Evolutionary conservation across 441 rosid species (phyloP).

Genomic region (Pelargonium australe): DNA sequence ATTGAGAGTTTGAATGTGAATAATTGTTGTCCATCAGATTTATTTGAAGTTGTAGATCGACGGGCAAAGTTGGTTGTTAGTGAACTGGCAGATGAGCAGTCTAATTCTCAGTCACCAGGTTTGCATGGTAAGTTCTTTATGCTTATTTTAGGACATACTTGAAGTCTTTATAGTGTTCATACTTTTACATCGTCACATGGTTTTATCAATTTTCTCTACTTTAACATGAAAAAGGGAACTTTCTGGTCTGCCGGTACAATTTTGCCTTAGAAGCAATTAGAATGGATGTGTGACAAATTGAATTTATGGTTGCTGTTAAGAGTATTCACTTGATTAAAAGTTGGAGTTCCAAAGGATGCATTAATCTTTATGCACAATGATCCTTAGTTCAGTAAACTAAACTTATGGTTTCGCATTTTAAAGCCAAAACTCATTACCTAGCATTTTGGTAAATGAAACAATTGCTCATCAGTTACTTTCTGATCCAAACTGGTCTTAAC

Average conservation of each 20-base stretch:
- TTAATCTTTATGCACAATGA: no score
- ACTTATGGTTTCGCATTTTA: no score
- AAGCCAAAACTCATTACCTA: no score
- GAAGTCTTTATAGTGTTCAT: not conserved
- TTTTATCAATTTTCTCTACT: not conserved
- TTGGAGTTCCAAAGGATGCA: no score
- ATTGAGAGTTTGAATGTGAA: conserved; percentile 7
- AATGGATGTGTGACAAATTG: no score
- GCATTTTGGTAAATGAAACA: no score
- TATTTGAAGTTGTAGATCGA: conserved; percentile 94
- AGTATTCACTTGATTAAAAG: no score
- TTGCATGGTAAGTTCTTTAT: conserved; percentile 14
- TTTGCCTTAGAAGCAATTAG: no score
- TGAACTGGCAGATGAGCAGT: conserved; percentile 79
- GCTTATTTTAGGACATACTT: not conserved
- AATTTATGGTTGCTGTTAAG: no score
- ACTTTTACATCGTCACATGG: not conserved
- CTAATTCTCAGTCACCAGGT: conserved; percentile 54
- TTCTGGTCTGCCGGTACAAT: not conserved
- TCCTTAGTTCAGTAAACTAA: no score
- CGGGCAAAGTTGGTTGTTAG: conserved; percentile 89
- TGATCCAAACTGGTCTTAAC: no score
- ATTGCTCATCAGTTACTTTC: no score
- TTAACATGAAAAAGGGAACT: not conserved
- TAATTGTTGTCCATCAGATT: conserved; percentile 39